Base-by-base conservation (phyloP, 2,329 filamentous ascomycete species). In the Penicillium sp. region DNA sequence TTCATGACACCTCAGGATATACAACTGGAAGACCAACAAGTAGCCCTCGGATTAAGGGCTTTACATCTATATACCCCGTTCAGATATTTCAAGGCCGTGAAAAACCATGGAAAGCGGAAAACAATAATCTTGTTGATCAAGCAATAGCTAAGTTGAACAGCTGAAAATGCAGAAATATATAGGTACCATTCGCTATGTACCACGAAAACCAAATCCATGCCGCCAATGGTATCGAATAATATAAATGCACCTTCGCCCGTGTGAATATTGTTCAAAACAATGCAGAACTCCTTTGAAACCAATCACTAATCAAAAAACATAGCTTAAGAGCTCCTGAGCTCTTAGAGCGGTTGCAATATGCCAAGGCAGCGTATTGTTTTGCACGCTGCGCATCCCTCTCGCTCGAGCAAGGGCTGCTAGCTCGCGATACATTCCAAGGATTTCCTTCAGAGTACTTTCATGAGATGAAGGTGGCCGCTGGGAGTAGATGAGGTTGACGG, bases 261-360 rank as follows among this genome's bases (percentile, higher is more conserved):
- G 36, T 40, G 46, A 44, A 47, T 40, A 43, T 46, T 48, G 27
- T 23, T 50, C n/a, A 36, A 26, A 41, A 40, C 9, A 41, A 40
- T 9, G 35, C 28, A 14, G 20, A 54, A 44, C 47, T 37, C 47
- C 47, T 9, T 6, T 6, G 9, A 40, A 10, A 35, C 13, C 28
- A 38, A 46, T 23, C 45, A 31, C 18, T 20, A 26, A 36, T 66
- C 54, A 72, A 48, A 72, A 58, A 57, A 69, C 61, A 61, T 67
- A 68, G 52, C 68, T 70, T 48, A 72, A 46, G 38, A 70, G 56
- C 55, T 71, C 64, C 49, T 71, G 69, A 26, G 68, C 70, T 54
- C 65, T 68, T 22, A 69, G 58, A 31, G 70, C 70, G 0, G 71
- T 73, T 24, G 69, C 70, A 46, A 76, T 67, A 57, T 76, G 74